Evolutionary conservation across 2,329 filamentous ascomycete genomes (phyloP).

Genomic region (Claviceps pazoutovae): DNA sequence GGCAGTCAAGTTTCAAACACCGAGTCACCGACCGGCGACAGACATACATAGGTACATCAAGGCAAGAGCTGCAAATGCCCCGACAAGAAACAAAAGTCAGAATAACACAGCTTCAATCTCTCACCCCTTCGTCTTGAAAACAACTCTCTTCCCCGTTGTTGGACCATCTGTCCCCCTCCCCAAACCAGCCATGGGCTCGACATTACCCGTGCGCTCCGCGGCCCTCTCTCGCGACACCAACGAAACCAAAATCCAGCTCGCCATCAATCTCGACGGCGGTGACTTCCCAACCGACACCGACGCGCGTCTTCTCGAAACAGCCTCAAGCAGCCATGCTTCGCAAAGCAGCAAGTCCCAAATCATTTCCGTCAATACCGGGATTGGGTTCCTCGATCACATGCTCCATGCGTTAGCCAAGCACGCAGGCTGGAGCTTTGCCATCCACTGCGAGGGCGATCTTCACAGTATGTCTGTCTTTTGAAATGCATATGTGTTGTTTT

Average conservation of each 20-base stretch:
- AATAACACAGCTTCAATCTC: too few relatives aligned
- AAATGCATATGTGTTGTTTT: neutral
- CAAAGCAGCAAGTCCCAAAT: conserved; percentile 74
- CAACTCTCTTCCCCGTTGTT: neutral
- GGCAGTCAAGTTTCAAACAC: too few relatives aligned
- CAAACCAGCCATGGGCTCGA: conserved; percentile 12
- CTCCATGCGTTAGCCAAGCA: conserved; percentile 93
- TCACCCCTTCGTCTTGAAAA: neutral
- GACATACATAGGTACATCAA: too few relatives aligned
- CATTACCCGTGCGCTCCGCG: conserved; percentile 45
- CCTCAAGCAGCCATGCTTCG: conserved; percentile 56
- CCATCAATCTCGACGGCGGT: conserved; percentile 87
- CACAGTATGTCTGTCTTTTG: conserved; percentile 49
- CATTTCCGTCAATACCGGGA: conserved; percentile 81
- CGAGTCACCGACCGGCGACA: too few relatives aligned
- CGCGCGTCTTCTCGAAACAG: conserved; percentile 33
- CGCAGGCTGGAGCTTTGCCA: conserved; percentile 77
- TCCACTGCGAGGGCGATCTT: conserved; percentile 76
- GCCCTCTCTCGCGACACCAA: conserved; percentile 83
- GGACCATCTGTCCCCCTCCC: neutral
- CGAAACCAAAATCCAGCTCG: conserved; percentile 92
- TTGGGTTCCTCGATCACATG: conserved; percentile 98
- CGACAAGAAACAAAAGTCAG: too few relatives aligned
- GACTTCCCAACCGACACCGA: conserved; percentile 53
- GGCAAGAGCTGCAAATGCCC: too few relatives aligned